Base-by-base conservation (phyloP, 257 asterid genomes). In the Verbena officinalis region DNA sequence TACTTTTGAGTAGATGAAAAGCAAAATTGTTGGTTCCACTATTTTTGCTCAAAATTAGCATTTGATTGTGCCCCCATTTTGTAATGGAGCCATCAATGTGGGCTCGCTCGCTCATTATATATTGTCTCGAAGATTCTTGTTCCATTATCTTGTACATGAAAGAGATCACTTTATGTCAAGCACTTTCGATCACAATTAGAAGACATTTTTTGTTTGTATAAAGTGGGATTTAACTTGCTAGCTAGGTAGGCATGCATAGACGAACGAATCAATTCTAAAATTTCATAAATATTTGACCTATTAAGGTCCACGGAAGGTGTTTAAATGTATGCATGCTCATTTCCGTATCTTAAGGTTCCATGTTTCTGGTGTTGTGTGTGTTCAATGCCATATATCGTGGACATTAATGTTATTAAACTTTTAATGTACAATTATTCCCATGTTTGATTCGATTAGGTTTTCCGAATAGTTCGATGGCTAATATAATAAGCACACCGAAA, bases 101-200 rank as follows among this genome's bases (percentile, higher is more conserved):
- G 83, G 78, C 61, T 55, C 71, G 78, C 61, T 55, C 71, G 21
- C 53, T 68, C 73, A 70, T 49, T 70, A 56, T 67, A 71, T 80
- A 68, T 80, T 75, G 77, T 75, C 78, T 48, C 57, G n/a, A 80
- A 80, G 91, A 86, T 83, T 79, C 90, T 73, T 65, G 34, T 50
- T 59, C 77, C 59, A 65, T 81, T 79, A 72, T 75, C 70, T 80
- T 65, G 59, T 60, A 61, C 59, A 43, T 60, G 82, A 82, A 79
- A 77, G 63, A 31, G 84, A 75, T n/a, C 77, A 59, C 9, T 76
- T 80, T 83, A 81, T 78, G 83, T 78, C 76, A 62, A 68, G 52
- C 61, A 67, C 39, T 71, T 78, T 73, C 75, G 88, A 73, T 72
- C 55, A 62, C 45, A 60, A 17, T 36, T 45, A n/a, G n/a, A n/a